Evolutionary conservation across 257 asterid genomes (phyloP), one percentile per base, ranked within the genome.

Genomic region (Lavandula angustifolia): DNA sequence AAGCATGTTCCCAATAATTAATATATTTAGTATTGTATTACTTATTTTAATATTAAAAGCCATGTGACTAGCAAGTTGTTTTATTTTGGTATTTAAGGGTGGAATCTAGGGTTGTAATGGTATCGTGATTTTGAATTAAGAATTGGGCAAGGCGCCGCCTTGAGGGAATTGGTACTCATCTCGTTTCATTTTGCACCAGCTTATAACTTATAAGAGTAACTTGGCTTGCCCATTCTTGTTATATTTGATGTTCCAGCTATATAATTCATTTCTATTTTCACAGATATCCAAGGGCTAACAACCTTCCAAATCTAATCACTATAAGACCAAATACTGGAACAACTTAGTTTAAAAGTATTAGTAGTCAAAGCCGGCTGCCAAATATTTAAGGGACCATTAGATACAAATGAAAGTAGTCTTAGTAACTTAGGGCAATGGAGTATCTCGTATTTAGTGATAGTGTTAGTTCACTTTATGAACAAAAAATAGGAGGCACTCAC

Each of bases 171-270:
- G n/a, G n/a, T n/a, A n/a, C n/a, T n/a, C n/a, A n/a, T n/a, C n/a
- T n/a, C n/a, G n/a, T n/a, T n/a, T n/a, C n/a, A n/a, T n/a, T n/a
- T n/a, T n/a, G n/a, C n/a, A n/a, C n/a, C 27, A 22, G 27, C 27
- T 22, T 22, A 22, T 22, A 22, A 22, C 65, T 3, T 18, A 41
- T 40, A 9, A 40, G 34, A 40, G 11, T 11, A 13, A 11, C 6
- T 59, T 2, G 5, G 37, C 35, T 40, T 11, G 38, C 18, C 18
- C 17, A 40, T 40, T 18, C 10, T 10, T 40, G 16, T 10, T 37
- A 58, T 37, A 57, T 37, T 10, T 58, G 32, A 58, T 57, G 33
- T 35, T 40, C 33, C 49, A 38, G 49, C 17, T 17, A 38, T 58
- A 58, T 7, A 10, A 7, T 17, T 10, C 17, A 11, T 11, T 58